Conservation (phyloP, 2,329 filamentous ascomycete genomes). For the Onygenales sp. region DNA sequence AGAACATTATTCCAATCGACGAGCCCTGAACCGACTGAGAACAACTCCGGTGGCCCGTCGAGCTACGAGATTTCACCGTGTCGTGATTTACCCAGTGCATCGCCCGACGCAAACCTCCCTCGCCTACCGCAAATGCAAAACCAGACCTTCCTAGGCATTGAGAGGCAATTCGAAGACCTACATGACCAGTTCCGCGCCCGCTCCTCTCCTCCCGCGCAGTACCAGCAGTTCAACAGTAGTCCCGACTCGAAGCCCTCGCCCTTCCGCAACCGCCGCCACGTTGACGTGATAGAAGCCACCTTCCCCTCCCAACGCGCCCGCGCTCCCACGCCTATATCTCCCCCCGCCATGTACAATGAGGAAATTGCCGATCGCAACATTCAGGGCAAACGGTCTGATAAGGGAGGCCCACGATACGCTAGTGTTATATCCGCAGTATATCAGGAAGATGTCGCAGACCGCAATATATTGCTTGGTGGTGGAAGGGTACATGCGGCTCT, state of each 20-base stretch:
- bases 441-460: slow-evolving; percentile 34
- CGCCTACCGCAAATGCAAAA: slow-evolving; percentile 17
- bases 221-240: slow-evolving; percentile 16
- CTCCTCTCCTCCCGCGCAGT: slow-evolving; percentile 17
- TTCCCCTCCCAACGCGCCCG: slow-evolving; percentile 24
- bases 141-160: slow-evolving; percentile 27
- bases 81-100: not conserved
- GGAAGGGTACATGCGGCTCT: slow-evolving; percentile 14
- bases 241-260: slow-evolving; percentile 6
- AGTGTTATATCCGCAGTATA: slow-evolving; percentile 27
- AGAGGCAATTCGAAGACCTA: slow-evolving; percentile 30
- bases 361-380: slow-evolving; percentile 36
- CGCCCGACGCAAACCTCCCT: slow-evolving; percentile 6
- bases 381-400: slow-evolving; percentile 17
- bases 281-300: slow-evolving; percentile 33
- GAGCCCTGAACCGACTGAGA: slow-evolving; percentile 1
- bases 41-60: not conserved
- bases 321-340: slow-evolving; percentile 19
- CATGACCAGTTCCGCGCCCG: slow-evolving; percentile 25
- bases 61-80: not conserved
- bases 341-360: slow-evolving; percentile 31
- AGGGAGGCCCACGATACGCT: slow-evolving; percentile 15
- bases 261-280: slow-evolving; percentile 22
- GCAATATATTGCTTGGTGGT: slow-evolving; percentile 25
- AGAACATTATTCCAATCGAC: slow-evolving; percentile 6